Base-by-base conservation (phyloP, 2,329 filamentous ascomycete species). In the Trichoderma sp. region DNA sequence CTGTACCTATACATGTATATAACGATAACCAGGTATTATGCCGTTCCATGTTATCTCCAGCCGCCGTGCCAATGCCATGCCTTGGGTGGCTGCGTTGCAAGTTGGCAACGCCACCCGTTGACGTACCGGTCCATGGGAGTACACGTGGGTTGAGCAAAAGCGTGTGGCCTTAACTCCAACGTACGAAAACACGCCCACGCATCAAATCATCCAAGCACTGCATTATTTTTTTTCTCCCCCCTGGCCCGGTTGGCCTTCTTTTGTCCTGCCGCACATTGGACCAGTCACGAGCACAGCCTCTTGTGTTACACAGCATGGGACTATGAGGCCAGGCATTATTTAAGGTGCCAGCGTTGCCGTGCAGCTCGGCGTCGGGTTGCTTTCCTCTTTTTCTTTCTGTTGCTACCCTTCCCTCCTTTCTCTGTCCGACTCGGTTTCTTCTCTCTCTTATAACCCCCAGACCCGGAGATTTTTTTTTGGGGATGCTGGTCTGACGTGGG, bases 301-400 rank as follows among this genome's bases (percentile, higher is more conserved):
- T n/a, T n/a, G 29, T 52, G 64, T 67, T 67, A 67, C 64, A 67
- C 64, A 67, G 64, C 64, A 67, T 52, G 37, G 16, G 7, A 55
- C 55, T 13, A 14, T 49, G 11, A 16, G 55, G 64, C 64, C 49
- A 43, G 53, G 55, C 64, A 37, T 58, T 66, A 66, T 67, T 59
- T 59, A 67, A 59, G 40, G 55, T 67, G 62, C 52, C 62, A 56
- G 63, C 53, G 14, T 31, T 59, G 52, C 58, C 13, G 29, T 58
- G 64, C 64, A 43, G 49, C 53, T 19, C 58, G 13, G 37, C 53
- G 55, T 37, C 52, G 37, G 64, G 64, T 49, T 43, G 31, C 40
- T n/a, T n/a, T 47, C 29, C 31, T 31, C n/a, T 35, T 52, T 19
- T 40, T 10, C 1, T 49, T 66, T 49, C 40, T n/a, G 7, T 43